Conservation (phyloP, 805 yeast genomes). For the Dipodascopsis tothii region DNA sequence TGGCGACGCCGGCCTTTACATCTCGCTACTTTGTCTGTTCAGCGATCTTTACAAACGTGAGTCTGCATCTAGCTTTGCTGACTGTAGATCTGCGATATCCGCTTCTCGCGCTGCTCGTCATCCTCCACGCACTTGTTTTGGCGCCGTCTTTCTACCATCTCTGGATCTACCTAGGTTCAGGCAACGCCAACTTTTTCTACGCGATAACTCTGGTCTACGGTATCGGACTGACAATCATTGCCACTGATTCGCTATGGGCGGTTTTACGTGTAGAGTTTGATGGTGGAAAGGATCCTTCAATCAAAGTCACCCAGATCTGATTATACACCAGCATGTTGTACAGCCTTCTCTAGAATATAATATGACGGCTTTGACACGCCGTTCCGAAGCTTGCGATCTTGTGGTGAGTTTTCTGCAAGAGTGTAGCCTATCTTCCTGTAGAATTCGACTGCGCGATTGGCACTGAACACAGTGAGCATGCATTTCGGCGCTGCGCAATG, state of each 20-base stretch:
- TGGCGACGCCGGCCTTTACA: conserved; percentile 60
- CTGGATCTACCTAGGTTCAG: conserved; percentile 91
- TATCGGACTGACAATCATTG: conserved; percentile 55
- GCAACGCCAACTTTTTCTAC: conserved; percentile 92
- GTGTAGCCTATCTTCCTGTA: conserved; percentile 12
- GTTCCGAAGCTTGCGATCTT: conserved; percentile 9
- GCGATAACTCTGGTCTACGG: conserved; percentile 83
- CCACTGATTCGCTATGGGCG: conserved; percentile 80
- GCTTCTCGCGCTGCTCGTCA: conserved; percentile 44
- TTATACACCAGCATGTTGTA: neutral
- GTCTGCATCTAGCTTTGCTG: conserved; percentile 26
- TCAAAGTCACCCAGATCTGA: conserved; percentile 48
- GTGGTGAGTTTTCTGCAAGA: conserved; percentile 13
- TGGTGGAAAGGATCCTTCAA: conserved; percentile 32
- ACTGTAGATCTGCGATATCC: conserved; percentile 36
- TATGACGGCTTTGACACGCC: conserved; percentile 14
- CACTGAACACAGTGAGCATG: conserved; percentile 24
- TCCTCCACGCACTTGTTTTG: conserved; percentile 53
- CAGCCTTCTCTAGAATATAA: conserved; percentile 16
- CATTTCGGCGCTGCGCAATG: conserved; percentile 6
- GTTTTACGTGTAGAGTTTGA: conserved; percentile 62
- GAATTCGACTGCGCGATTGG: conserved; percentile 21
- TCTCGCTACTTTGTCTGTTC: conserved; percentile 42
- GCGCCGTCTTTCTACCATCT: conserved; percentile 86
- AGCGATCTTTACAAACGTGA: conserved; percentile 11